A percentile compares a stretch with the other conserved stretches of the same genome.
phyloP scores from a whole-genome alignment of 2,329 filamentous ascomycete species.

The Coniochaeta sp. region DNA sequence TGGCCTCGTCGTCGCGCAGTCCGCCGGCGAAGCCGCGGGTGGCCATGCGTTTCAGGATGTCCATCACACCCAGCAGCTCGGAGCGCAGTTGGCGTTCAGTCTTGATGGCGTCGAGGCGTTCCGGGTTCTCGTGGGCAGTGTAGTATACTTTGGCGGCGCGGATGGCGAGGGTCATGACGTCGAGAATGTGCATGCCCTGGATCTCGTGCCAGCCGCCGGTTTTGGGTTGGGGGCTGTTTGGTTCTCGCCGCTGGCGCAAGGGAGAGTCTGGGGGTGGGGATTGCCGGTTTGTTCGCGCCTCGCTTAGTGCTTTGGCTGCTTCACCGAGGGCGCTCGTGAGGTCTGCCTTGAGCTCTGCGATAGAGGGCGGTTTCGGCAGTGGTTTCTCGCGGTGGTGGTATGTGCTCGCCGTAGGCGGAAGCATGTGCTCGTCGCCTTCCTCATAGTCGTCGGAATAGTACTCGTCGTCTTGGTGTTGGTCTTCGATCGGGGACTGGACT shows the following conservation, averaged over 20 bases:
- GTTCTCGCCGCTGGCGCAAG: conserved; percentile 10
- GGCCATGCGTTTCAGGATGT: conserved; percentile 87
- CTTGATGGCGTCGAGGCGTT: conserved; percentile 78
- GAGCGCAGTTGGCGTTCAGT: conserved; percentile 78
- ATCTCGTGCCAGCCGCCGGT: conserved; percentile 66
- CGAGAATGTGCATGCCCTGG: conserved; percentile 85
- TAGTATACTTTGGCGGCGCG: conserved; percentile 95
- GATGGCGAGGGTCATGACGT: conserved; percentile 92
- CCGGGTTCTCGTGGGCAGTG: conserved; percentile 80
- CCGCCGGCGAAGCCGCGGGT: conserved; percentile 79
- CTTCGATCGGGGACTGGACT: conserved; percentile 40
- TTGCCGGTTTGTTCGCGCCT: conserved; percentile 32
- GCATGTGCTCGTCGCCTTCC: conserved; percentile 66
- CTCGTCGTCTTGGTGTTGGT: conserved; percentile 26
- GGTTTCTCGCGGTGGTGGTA: conserved; percentile 81
- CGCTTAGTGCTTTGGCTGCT: conserved; percentile 59
- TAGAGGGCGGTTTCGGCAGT: conserved; percentile 75
- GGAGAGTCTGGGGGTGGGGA: conserved; percentile 2
- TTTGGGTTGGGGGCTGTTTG: conserved; percentile 31
- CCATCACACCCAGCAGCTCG: conserved; percentile 79
- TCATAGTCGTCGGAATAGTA: conserved; percentile 50
- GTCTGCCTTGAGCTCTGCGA: conserved; percentile 63
- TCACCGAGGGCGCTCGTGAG: conserved; percentile 62
- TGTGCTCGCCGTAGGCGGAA: conserved; percentile 95
- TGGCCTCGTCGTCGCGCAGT: conserved; percentile 68